phyloP scores from a whole-genome alignment of 805 yeast genomes.

The Lipomyces yamadae region DNA sequence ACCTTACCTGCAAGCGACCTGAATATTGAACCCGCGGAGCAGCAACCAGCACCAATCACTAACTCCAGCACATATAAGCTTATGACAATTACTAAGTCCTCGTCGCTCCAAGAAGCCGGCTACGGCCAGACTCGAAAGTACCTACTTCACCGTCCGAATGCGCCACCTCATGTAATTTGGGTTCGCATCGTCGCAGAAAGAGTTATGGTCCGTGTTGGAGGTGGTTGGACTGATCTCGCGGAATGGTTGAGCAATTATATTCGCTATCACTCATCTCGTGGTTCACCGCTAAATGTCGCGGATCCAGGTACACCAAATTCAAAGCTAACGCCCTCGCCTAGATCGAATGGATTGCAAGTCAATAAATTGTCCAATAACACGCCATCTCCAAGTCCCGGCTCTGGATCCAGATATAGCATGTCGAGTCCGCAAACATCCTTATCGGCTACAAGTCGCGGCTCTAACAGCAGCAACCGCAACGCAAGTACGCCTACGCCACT shows the following conservation, averaged over 20 bases:
- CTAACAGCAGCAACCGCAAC: background rate
- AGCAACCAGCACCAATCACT: background rate
- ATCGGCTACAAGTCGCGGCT: background rate
- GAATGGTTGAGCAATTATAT: constrained; percentile 38
- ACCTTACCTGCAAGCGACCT: constrained; percentile 12
- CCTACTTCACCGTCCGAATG: constrained; percentile 35
- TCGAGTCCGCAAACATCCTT: constrained; percentile 3
- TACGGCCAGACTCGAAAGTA: constrained; percentile 39
- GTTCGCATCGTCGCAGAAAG: constrained; percentile 39
- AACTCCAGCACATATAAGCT: constrained; percentile 16
- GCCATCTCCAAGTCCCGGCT: constrained; percentile 9
- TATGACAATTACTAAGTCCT: constrained; percentile 12
- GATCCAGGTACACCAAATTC: background rate
- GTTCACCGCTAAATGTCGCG: constrained; percentile 6
- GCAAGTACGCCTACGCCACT: constrained; percentile 16
- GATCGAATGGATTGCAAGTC: background rate
- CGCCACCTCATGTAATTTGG: constrained; percentile 37
- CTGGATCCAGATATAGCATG: background rate
- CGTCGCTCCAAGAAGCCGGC: constrained; percentile 29
- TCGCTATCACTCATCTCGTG: constrained; percentile 25
- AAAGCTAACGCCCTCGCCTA: background rate
- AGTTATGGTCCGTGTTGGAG: constrained; percentile 40
- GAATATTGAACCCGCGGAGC: constrained; percentile 18
- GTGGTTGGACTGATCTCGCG: constrained; percentile 40
- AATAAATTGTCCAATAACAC: background rate